These are phyloP conservation scores for Stentor coeruleus DNA, from an alignment of 73 alveolate genomes.

Conservation along the genomic window DNA sequence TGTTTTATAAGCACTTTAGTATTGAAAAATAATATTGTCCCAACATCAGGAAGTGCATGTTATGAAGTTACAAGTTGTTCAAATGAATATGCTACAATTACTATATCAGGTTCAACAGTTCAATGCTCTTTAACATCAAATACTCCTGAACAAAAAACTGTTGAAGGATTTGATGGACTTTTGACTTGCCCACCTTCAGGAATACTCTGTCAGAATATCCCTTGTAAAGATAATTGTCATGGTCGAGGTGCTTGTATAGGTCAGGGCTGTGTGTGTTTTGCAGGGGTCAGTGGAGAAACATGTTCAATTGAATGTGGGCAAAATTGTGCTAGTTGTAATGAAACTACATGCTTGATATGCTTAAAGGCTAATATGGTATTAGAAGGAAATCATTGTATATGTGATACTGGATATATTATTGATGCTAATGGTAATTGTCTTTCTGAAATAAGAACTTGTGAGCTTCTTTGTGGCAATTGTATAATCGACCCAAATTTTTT, in stretches of 20 bases:
- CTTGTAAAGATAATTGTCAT: not conserved
- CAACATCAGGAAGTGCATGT: not conserved
- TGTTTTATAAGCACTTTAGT: not conserved
- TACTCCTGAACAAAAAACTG: not conserved
- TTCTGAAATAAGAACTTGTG: not conserved
- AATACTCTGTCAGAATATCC: not conserved
- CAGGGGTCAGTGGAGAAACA: not conserved
- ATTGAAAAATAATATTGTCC: not conserved
- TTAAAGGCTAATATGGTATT: not conserved
- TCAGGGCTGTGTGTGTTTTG: not conserved
- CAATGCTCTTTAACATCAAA: not conserved
- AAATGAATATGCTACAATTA: not conserved
- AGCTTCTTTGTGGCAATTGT: not conserved
- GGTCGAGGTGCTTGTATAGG: conserved; percentile 4
- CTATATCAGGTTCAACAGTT: not conserved
- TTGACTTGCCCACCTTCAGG: not conserved
- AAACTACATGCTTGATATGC: not conserved
- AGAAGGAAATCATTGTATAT: not conserved
- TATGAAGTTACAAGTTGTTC: not conserved
- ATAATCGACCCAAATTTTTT: not conserved
- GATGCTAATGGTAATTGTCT: not conserved
- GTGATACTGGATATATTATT: not conserved
- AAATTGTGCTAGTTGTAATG: not conserved
- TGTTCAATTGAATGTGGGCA: not conserved
- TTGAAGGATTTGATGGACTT: not conserved